Evolutionary conservation across 176 grass and related monocot genomes (phyloP).

Genomic region (Pontederia paniculata): DNA sequence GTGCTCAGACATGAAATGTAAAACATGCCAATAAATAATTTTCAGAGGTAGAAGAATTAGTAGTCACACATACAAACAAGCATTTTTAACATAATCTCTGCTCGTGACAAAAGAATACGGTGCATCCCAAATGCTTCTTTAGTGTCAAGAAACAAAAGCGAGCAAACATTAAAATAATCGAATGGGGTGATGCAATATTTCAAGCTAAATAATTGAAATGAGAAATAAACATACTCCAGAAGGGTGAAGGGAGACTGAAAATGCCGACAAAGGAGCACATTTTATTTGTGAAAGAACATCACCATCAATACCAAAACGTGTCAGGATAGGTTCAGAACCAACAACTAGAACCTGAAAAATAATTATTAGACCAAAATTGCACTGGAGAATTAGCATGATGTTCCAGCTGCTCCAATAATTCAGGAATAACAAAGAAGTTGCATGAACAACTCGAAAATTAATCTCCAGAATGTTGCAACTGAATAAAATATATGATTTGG

Average conservation of each 20-base stretch:
- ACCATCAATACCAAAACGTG: slow-evolving; percentile 57
- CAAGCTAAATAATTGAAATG: not conserved
- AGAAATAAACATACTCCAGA: slow-evolving; percentile 51
- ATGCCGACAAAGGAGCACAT: slow-evolving; percentile 68
- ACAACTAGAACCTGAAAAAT: slow-evolving; percentile 64
- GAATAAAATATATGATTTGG: not conserved
- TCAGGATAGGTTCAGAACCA: slow-evolving; percentile 66
- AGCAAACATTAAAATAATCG: not conserved
- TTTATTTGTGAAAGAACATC: slow-evolving; percentile 77
- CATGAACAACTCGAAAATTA: not conserved
- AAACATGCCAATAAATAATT: too few relatives aligned
- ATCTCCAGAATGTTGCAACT: not conserved
- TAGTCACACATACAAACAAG: too few relatives aligned
- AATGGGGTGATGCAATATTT: not conserved
- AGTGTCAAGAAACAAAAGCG: too few relatives aligned
- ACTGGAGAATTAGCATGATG: too few relatives aligned
- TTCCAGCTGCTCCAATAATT: too few relatives aligned
- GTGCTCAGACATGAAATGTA: too few relatives aligned
- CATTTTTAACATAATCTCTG: too few relatives aligned
- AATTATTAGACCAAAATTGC: not conserved
- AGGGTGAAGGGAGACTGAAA: slow-evolving; percentile 70
- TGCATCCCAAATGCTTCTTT: not conserved
- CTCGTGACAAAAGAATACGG: too few relatives aligned
- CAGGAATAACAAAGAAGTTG: not conserved
- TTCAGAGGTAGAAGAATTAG: too few relatives aligned